A percentile compares a stretch with the other conserved stretches of the same genome.
Conservation (phyloP, 1,284 basidiomycete genomes). For the Cystobasidium slooffiae region DNA sequence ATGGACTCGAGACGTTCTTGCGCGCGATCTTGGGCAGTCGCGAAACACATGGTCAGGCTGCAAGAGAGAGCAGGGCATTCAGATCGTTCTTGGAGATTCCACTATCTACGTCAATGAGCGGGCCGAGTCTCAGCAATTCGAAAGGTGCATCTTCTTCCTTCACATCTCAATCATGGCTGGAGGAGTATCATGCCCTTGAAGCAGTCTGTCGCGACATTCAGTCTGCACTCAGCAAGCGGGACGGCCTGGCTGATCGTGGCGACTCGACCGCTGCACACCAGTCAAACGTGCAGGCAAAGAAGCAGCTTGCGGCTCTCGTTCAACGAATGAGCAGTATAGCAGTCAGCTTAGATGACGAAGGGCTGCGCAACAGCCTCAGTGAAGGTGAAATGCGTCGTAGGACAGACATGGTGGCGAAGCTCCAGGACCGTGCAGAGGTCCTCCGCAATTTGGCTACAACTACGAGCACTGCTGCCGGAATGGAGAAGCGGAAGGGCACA, state of each 20-base stretch:
- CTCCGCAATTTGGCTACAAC: constrained; percentile 75
- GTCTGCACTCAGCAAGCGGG: constrained; percentile 81
- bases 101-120: constrained; percentile 14
- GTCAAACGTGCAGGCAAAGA: constrained; percentile 79
- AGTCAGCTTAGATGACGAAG: constrained; percentile 45
- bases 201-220: constrained; percentile 76
- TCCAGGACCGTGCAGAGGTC: constrained; percentile 85
- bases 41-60: constrained; percentile 34
- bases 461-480: constrained; percentile 34
- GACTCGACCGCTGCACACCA: constrained; percentile 76
- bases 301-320: constrained; percentile 74
- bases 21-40: constrained; percentile 34
- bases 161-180: constrained; percentile 78
- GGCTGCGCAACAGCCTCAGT: constrained; percentile 43
- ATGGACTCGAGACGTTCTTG: constrained; percentile 42
- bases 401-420: constrained; percentile 76
- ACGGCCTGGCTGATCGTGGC: constrained; percentile 74
- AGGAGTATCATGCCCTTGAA: constrained; percentile 77
- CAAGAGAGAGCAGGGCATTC: constrained; percentile 24
- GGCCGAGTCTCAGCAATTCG: background rate
- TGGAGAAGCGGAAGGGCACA: constrained; percentile 21
- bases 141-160: constrained; percentile 57
- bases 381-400: constrained; percentile 66
- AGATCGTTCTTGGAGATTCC: constrained; percentile 37
- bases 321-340: constrained; percentile 62